Evolutionary conservation across 805 yeast genomes (phyloP).

Genomic region (Yarrowia sp.): DNA sequence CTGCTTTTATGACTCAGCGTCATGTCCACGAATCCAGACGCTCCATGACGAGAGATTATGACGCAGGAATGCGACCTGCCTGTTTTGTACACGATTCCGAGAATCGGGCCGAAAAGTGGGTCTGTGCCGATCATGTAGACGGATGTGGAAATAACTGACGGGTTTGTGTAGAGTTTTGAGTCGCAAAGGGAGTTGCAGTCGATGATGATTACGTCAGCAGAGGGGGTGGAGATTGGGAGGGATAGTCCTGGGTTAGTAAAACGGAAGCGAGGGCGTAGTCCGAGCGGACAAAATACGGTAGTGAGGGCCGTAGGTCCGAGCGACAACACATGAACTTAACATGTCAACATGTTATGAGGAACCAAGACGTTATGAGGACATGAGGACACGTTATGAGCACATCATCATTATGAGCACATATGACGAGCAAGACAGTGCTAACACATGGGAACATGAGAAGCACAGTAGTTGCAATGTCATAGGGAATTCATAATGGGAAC

Average conservation of each 20-base stretch:
- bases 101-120: slow-evolving; percentile 37
- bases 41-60: slow-evolving; percentile 52
- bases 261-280: background rate
- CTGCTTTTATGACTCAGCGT: slow-evolving; percentile 58
- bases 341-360: too few relatives aligned
- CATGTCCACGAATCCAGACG: slow-evolving; percentile 54
- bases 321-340: too few relatives aligned
- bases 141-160: slow-evolving; percentile 29
- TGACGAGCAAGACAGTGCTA: too few relatives aligned
- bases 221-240: slow-evolving; percentile 6
- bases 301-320: too few relatives aligned
- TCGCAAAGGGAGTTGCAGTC: slow-evolving; percentile 24
- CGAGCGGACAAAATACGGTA: too few relatives aligned
- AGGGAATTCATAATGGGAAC: too few relatives aligned
- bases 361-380: too few relatives aligned
- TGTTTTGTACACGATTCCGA: slow-evolving; percentile 38
- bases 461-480: too few relatives aligned
- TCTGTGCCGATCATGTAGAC: slow-evolving; percentile 41
- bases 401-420: too few relatives aligned
- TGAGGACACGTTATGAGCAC: too few relatives aligned
- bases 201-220: slow-evolving; percentile 10
- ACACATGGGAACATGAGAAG: too few relatives aligned
- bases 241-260: slow-evolving; percentile 1
- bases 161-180: slow-evolving; percentile 12
- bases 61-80: slow-evolving; percentile 33